Base-by-base conservation (phyloP, 805 yeast genomes). In the Yarrowia deformans region DNA sequence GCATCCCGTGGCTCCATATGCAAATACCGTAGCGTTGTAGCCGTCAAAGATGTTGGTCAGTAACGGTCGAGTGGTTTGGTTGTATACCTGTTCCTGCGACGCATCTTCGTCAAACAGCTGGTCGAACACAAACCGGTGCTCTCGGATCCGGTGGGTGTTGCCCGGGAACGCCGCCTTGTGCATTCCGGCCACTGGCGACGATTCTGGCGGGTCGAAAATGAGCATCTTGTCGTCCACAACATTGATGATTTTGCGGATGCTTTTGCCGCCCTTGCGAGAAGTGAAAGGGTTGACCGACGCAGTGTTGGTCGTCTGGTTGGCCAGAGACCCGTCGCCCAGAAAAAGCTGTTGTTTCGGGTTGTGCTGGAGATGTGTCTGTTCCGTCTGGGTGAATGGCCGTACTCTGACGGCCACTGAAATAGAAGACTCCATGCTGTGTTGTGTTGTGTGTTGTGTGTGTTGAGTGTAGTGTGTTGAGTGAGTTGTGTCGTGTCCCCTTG, bases 1-100 rank as follows among this genome's bases (percentile, higher is more conserved):
- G 78, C 98, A 93, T 0, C 98, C 98, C 0, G 98, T 93, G 37
- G 98, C 81, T 0, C 98, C 98, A 77, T 93, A 93, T 0, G 98
- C 98, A 81, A 93, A 93, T 0, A 93, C 91, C 0, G 97, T 92
- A 7, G 97, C 89, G 77, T 94, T 93, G 78, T 81, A 91, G 0
- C 98, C 98, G 71, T 90, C 95, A 50, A 93, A 77, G 0, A 92
- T 87, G 48, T 88, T 84, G 70, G 88, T 91, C 8, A 93, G 80
- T 60, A 92, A 80, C 0, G 97, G 94, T 64, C 83, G 81, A 0
- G 97, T 86, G 0, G 97, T 91, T 39, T 78, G 77, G 34, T 80
- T 75, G 75, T 86, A 93, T 0, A 93, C 91, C 8, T 89, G 88
- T 10, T 83, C 81, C 74, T 93, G 97, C 0, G 85, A 71, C 0